Evolutionary conservation across 805 yeast species (phyloP).

Genomic region (Ogataea allantospora): DNA sequence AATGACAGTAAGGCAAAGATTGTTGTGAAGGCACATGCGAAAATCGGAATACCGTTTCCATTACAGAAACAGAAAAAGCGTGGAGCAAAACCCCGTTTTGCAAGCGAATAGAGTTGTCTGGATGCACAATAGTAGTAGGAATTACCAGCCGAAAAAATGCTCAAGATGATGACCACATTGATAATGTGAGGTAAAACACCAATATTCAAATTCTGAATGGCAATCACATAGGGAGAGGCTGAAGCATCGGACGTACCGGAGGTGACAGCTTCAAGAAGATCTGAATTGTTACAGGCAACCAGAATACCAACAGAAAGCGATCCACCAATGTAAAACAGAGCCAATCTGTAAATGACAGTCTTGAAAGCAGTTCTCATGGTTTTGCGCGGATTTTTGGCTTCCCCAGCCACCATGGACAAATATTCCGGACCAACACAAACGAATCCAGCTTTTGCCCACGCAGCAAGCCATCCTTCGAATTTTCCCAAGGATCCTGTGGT

Average conservation of each 20-base stretch:
- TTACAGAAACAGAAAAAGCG: slow-evolving; percentile 57
- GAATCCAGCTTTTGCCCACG: slow-evolving; percentile 38
- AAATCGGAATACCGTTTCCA: slow-evolving; percentile 67
- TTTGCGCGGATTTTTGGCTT: slow-evolving; percentile 41
- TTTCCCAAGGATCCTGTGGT: slow-evolving; percentile 39
- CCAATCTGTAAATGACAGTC: slow-evolving; percentile 43
- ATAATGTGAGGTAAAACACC: slow-evolving; percentile 68
- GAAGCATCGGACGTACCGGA: slow-evolving; percentile 67
- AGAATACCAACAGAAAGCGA: slow-evolving; percentile 38
- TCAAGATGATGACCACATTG: slow-evolving; percentile 67
- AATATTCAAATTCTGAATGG: slow-evolving; percentile 64
- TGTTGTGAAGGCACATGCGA: slow-evolving; percentile 49
- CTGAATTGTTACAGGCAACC: slow-evolving; percentile 37
- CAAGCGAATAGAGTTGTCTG: slow-evolving; percentile 59
- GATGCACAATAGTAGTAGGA: slow-evolving; percentile 73
- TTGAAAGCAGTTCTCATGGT: slow-evolving; percentile 41
- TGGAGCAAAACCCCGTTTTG: slow-evolving; percentile 72
- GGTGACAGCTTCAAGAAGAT: slow-evolving; percentile 44
- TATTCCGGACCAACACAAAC: slow-evolving; percentile 45
- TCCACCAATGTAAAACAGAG: slow-evolving; percentile 44
- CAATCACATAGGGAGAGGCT: slow-evolving; percentile 77
- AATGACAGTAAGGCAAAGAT: slow-evolving; percentile 66
- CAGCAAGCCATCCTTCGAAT: slow-evolving; percentile 43
- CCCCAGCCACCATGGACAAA: slow-evolving; percentile 44
- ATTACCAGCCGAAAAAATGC: slow-evolving; percentile 81